These are phyloP conservation scores for Salix exigua DNA, from an alignment of 345 rosid species.

Conservation along the genomic window DNA sequence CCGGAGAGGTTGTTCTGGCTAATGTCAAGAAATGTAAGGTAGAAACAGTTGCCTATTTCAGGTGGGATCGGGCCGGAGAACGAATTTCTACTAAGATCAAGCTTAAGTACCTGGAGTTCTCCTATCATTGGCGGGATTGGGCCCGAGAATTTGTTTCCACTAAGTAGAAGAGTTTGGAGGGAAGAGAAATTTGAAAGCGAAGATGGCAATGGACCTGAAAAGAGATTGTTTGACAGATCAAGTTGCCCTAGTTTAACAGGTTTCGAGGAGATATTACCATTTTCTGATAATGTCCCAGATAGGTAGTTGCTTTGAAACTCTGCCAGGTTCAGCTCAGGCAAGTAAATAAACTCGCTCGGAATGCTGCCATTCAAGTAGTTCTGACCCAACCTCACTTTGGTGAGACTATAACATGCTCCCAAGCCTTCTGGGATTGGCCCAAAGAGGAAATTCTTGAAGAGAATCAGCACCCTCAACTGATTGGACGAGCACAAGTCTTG, in stretches of 20 bases:
- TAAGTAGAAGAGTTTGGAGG: conserved; percentile 65
- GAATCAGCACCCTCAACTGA: conserved; percentile 53
- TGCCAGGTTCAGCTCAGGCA: conserved; percentile 58
- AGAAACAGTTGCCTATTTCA: conserved; percentile 45
- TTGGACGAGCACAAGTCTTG: conserved; percentile 20
- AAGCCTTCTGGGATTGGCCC: conserved; percentile 75
- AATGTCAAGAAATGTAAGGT: conserved; percentile 42
- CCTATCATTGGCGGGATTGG: conserved; percentile 26
- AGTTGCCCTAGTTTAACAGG: conserved; percentile 47
- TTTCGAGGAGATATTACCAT: conserved; percentile 23
- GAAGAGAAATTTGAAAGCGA: conserved; percentile 59
- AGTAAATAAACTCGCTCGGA: conserved; percentile 64
- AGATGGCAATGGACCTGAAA: conserved; percentile 63
- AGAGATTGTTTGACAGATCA: conserved; percentile 67
- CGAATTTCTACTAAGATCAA: conserved; percentile 26
- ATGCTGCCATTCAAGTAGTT: conserved; percentile 72
- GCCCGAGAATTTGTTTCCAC: conserved; percentile 62
- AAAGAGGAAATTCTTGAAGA: conserved; percentile 77
- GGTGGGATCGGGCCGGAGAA: conserved; percentile 47
- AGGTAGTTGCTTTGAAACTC: conserved; percentile 79
- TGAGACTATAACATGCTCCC: conserved; percentile 59
- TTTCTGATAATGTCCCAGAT: conserved; percentile 34
- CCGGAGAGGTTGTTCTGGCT: conserved; percentile 78
- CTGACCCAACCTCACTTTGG: conserved; percentile 68
- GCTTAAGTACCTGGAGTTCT: conserved; percentile 23